phyloP scores from a whole-genome alignment of 179 eudicot genomes.

The Beta macrorhiza region DNA sequence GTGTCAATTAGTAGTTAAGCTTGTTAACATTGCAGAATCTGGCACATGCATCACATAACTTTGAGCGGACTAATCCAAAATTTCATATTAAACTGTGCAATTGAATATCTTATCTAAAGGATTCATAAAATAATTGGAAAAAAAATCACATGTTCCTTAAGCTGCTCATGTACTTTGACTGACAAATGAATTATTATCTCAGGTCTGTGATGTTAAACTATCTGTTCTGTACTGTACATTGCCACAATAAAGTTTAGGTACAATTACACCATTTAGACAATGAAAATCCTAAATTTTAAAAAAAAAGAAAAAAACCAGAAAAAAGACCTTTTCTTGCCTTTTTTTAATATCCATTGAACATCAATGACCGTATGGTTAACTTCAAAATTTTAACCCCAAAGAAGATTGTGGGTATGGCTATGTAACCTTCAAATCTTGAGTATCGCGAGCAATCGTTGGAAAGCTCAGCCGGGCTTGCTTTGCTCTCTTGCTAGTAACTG shows the following conservation, averaged over 20 bases:
- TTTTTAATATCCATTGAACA: background rate
- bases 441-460: constrained; percentile 38
- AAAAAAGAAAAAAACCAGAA: background rate
- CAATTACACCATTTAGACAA: constrained; percentile 4
- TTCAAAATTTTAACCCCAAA: background rate
- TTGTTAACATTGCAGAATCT: background rate
- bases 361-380: background rate
- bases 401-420: constrained; percentile 21
- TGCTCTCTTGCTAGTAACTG: constrained; percentile 49
- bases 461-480: constrained; percentile 72
- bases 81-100: background rate
- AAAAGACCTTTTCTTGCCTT: background rate
- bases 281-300: no score
- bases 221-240: constrained; percentile 28
- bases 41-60: constrained; percentile 17
- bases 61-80: constrained; percentile 1
- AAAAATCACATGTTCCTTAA: background rate
- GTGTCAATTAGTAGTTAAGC: background rate
- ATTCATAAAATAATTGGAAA: background rate
- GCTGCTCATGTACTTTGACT: constrained; percentile 13
- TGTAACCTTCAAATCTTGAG: constrained; percentile 43
- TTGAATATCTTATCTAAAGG: constrained; percentile 16
- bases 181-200: background rate
- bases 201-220: constrained; percentile 12
- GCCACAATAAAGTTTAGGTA: constrained; percentile 4